Base-by-base conservation (phyloP, 768 basidiomycete species). In the Xanthoconium purpureum region DNA sequence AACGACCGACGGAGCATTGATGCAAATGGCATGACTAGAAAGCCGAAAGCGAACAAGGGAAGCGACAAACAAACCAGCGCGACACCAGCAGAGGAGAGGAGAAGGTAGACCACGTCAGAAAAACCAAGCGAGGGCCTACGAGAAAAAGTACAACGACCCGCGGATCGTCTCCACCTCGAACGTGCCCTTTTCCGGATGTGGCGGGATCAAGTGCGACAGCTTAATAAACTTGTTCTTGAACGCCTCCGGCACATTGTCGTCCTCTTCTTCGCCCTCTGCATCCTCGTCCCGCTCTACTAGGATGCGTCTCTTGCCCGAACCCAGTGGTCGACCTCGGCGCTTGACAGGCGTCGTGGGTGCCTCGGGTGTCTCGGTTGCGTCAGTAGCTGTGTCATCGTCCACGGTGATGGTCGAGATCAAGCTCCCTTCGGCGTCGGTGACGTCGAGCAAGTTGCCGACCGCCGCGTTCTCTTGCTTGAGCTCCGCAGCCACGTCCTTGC, bases 111-210 rank as follows among this genome's bases (percentile, higher is more conserved):
- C 24, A 24, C n/a, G 20, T 24, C 13, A 18, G 17, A 29, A 33
- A 20, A 24, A 35, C 33, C n/a, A 8, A 24, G 7, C 33, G 8
- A 11, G 13, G 6, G 4, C 37, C 50, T 82, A 97, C 42, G 94
- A 95, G 80, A 98, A 98, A 82, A 98, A 98, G 73, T 98, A 98
- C 37, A 80, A 78, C 42, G 89, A 91, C 55, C 84, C 73, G 69
- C 88, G 88, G 73, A 98, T 94, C 57, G 77, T 78, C 64, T 83
- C 78, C 59, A 98, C 92, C 61, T 91, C 82, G 70, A 98, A 97
- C 54, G 77, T 76, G 52, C 96, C 96, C 75, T 91, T 92, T 71
- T 82, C 68, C 0, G 96, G 96, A 20, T 94, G 71, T 0, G 85
- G 87, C 0, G 94, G 94, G 18, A 98, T 71, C 62, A 95, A 61